A percentile compares a stretch with the other conserved stretches of the same genome.
Evolutionary conservation across 768 basidiomycete genomes (phyloP).

Genomic region (Heimioporus sp.): DNA sequence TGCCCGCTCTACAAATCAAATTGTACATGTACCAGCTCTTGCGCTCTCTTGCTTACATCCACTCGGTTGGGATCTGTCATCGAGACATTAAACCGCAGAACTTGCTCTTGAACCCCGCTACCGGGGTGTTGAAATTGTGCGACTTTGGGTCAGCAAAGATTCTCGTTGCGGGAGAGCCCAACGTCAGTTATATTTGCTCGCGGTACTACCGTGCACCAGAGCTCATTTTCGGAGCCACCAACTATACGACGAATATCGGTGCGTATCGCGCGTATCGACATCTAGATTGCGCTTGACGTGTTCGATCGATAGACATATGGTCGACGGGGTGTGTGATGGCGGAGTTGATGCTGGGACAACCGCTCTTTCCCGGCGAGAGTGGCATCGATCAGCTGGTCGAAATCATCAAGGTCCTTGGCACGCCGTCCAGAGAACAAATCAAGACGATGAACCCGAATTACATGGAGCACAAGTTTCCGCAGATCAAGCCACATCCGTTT

Average conservation of each 20-base stretch:
- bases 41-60: conserved; percentile 98
- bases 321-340: conserved; percentile 99
- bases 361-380: conserved; percentile 97
- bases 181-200: conserved; percentile 99
- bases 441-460: conserved; percentile 99
- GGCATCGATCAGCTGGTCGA: conserved; percentile 99
- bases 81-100: conserved; percentile 99
- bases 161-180: conserved; percentile 94
- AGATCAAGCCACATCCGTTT: conserved; percentile 99
- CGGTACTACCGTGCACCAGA: conserved; percentile 99
- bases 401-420: conserved; percentile 99
- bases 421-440: conserved; percentile 98
- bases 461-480: conserved; percentile 99
- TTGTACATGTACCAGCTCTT: conserved; percentile 99
- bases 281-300: conserved; percentile 3
- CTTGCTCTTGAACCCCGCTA: conserved; percentile 92
- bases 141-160: conserved; percentile 99
- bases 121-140: conserved; percentile 95
- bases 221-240: conserved; percentile 98
- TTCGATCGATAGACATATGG: conserved; percentile 78
- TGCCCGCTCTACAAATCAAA: conserved; percentile 99
- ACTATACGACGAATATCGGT: conserved; percentile 99
- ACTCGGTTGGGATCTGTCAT: conserved; percentile 99
- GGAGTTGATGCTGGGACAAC: conserved; percentile 98
- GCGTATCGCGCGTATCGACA: conserved; percentile 29